Conservation (phyloP, 352 stramenopile genomes). For the Pythium rishiriense region DNA sequence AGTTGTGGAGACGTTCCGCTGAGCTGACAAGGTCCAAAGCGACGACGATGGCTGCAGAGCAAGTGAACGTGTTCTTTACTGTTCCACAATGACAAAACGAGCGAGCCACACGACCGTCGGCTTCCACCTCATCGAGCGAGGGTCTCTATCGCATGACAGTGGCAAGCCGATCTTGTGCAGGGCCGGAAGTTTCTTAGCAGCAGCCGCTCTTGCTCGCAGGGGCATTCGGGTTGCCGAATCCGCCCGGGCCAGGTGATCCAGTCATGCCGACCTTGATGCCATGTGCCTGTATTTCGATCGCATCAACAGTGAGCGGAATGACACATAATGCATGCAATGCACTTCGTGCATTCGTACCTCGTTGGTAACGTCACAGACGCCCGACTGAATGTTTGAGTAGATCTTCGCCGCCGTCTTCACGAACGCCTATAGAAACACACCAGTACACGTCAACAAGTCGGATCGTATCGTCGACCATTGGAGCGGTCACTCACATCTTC, state of each 20-base stretch:
- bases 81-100: neutral
- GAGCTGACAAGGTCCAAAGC: neutral
- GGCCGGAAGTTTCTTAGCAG: slow-evolving; percentile 48
- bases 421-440: slow-evolving; percentile 71
- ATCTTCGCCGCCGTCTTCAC: slow-evolving; percentile 96
- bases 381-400: slow-evolving; percentile 95
- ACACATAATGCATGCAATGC: neutral
- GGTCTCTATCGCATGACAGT: slow-evolving; percentile 6
- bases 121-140: slow-evolving; percentile 11
- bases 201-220: slow-evolving; percentile 67
- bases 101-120: neutral
- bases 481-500: slow-evolving; percentile 88
- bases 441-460: neutral
- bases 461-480: neutral
- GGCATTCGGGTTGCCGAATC: slow-evolving; percentile 78
- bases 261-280: slow-evolving; percentile 91
- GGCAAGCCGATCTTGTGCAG: neutral
- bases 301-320: neutral
- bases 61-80: neutral
- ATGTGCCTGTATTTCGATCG: slow-evolving; percentile 53
- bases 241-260: slow-evolving; percentile 67
- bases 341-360: slow-evolving; percentile 51
- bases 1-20: neutral
- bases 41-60: neutral
- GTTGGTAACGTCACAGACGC: slow-evolving; percentile 94